Evolutionary conservation across 495 filamentous ascomycete genomes (phyloP), one percentile per base, ranked within the genome.

Genomic region (Trichoderma gamsii): DNA sequence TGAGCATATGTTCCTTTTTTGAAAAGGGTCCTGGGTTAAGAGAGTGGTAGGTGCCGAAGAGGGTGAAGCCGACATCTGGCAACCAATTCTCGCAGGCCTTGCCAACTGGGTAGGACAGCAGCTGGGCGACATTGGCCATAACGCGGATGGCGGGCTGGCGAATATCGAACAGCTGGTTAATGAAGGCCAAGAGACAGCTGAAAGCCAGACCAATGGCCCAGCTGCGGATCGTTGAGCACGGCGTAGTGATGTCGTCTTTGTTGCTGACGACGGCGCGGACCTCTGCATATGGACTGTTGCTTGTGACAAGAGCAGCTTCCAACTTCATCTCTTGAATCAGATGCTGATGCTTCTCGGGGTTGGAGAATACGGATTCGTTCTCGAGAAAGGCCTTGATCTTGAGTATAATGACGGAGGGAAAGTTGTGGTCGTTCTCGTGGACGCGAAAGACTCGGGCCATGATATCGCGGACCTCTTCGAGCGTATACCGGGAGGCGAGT

Each of bases 1-100:
- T 82, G 65, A 83, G 70, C 72, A 80, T 80, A 73, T 83, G 81
- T 66, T 83, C 81, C 67, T 83, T 83, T 43, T 75, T 74, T 63
- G 76, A 79, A 69, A 82, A 83, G 49, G 73, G 80, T n/a, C 79
- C 80, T 0, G 81, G 80, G 70, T 83, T 83, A n/a, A 79, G 68
- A 67, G 72, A 75, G 64, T 78, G 74, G 15, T 77, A 71, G 3
- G 41, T 70, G 32, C 76, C 76, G 23, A 66, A 76, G 61, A 78
- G 64, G n/a, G 76, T 78, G 46, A 79, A 69, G 66, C 78, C 78
- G 56, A 64, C 67, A 63, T 79, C 78, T 0, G 78, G 78, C n/a
- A 79, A 71, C 9, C 71, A 18, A 38, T 68, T 73, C 59, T 77
- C 76, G 44, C 69, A 69, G 63, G 71, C 63, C 71, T 76, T 79